Evolutionary conservation across 306 rosid species (phyloP).

Genomic region (Sindora glabra): DNA sequence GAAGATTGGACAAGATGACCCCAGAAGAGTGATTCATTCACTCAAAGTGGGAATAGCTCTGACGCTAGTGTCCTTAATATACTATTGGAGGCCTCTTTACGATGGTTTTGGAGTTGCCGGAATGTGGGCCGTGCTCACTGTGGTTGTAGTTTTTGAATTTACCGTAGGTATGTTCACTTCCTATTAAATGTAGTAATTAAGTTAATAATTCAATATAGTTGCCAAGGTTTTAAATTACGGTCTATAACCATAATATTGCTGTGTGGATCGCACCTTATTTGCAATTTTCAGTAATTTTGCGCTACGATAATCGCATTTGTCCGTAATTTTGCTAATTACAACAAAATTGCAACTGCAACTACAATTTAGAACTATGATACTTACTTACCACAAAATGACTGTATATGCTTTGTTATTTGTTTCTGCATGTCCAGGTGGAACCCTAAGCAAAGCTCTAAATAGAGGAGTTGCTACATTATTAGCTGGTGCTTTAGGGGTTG

Average conservation of each 20-base stretch:
- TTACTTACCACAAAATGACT: no score
- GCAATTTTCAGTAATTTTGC: no score
- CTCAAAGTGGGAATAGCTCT: slow-evolving; percentile 87
- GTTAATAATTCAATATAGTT: no score
- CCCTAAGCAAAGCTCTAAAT: slow-evolving; percentile 64
- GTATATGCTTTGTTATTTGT: background rate
- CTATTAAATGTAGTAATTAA: no score
- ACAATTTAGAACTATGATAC: no score
- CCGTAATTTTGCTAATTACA: no score
- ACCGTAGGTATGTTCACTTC: slow-evolving; percentile 53
- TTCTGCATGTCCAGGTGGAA: slow-evolving; percentile 64
- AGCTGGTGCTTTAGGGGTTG: slow-evolving; percentile 82
- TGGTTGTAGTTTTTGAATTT: slow-evolving; percentile 81
- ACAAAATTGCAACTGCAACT: no score
- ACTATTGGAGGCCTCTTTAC: slow-evolving; percentile 67
- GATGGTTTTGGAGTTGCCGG: slow-evolving; percentile 78
- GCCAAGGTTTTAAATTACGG: no score
- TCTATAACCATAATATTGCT: no score
- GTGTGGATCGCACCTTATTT: no score
- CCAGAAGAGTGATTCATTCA: slow-evolving; percentile 80
- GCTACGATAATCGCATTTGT: no score
- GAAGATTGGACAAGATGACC: slow-evolving; percentile 78
- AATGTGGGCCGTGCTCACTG: slow-evolving; percentile 92
- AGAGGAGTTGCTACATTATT: slow-evolving; percentile 73
- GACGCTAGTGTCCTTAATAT: slow-evolving; percentile 68